Evolutionary conservation across 139 green algal species (phyloP).

Genomic region (Trebouxia sp.): DNA sequence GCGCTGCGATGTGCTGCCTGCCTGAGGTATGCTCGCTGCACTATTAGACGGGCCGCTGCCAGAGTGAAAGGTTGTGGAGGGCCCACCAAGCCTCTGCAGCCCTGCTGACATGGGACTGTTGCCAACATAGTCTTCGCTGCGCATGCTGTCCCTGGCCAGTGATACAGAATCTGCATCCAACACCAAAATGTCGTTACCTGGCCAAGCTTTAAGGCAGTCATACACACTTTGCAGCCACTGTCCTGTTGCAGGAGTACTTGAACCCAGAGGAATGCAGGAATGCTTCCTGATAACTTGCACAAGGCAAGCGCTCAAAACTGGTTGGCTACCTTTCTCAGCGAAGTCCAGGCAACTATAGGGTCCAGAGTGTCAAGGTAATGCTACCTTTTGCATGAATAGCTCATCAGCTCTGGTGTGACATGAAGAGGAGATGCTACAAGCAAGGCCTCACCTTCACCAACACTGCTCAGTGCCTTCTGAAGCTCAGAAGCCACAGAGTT

Average conservation of each 20-base stretch:
- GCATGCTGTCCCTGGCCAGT: background rate
- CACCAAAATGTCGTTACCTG: too few relatives aligned
- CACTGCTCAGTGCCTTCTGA: constrained; percentile 8
- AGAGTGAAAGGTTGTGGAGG: background rate
- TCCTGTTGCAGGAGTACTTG: too few relatives aligned
- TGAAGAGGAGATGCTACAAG: background rate
- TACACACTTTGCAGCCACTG: too few relatives aligned
- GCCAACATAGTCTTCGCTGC: constrained; percentile 4
- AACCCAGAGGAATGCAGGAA: too few relatives aligned
- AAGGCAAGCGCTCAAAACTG: too few relatives aligned
- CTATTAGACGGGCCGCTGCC: background rate
- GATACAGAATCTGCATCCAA: background rate
- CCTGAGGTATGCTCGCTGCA: background rate
- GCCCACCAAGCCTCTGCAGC: background rate
- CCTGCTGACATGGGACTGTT: constrained; percentile 20
- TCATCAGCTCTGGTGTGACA: too few relatives aligned
- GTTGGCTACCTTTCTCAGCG: background rate
- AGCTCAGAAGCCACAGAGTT: background rate
- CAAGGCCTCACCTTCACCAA: background rate
- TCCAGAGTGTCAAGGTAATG: background rate
- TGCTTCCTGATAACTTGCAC: too few relatives aligned
- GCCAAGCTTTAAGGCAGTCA: too few relatives aligned
- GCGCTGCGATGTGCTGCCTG: background rate
- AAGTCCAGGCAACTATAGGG: too few relatives aligned
- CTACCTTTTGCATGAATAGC: background rate